phyloP scores from a whole-genome alignment of 768 basidiomycete genomes.

The Psilocybe cyanescens region DNA sequence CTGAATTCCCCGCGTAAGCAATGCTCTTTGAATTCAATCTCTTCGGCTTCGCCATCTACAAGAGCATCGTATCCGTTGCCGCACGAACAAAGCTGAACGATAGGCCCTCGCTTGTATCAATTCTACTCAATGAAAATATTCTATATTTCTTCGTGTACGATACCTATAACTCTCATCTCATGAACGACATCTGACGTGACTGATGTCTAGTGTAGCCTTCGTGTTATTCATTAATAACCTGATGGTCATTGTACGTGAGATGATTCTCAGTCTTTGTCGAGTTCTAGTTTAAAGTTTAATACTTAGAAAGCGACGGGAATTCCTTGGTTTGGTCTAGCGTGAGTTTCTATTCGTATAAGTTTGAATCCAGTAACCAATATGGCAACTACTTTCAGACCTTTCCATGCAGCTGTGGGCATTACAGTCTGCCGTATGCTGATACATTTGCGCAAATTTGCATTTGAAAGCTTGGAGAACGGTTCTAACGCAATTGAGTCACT shows the following conservation, averaged over 20 bases:
- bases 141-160: conserved; percentile 46
- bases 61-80: conserved; percentile 30
- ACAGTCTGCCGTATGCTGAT: conserved; percentile 50
- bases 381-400: conserved; percentile 32
- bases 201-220: conserved; percentile 29
- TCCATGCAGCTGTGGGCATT: conserved; percentile 51
- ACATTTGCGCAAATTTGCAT: conserved; percentile 40
- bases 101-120: conserved; percentile 31
- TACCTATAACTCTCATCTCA: neutral
- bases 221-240: conserved; percentile 49
- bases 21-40: conserved; percentile 44
- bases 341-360: conserved; percentile 1
- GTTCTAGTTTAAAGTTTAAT: neutral
- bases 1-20: conserved; percentile 24
- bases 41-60: conserved; percentile 43
- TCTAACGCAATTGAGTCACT: no score
- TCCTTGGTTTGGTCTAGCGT: conserved; percentile 55
- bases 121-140: conserved; percentile 47
- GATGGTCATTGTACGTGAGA: conserved; percentile 42
- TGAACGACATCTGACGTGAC: neutral
- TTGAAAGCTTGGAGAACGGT: no score
- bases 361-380: neutral
- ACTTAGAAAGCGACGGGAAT: conserved; percentile 43
- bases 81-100: conserved; percentile 27
- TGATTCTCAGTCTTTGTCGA: neutral